Base-by-base conservation (phyloP, 2,329 filamentous ascomycete species). In the Epichloe uncinata region DNA sequence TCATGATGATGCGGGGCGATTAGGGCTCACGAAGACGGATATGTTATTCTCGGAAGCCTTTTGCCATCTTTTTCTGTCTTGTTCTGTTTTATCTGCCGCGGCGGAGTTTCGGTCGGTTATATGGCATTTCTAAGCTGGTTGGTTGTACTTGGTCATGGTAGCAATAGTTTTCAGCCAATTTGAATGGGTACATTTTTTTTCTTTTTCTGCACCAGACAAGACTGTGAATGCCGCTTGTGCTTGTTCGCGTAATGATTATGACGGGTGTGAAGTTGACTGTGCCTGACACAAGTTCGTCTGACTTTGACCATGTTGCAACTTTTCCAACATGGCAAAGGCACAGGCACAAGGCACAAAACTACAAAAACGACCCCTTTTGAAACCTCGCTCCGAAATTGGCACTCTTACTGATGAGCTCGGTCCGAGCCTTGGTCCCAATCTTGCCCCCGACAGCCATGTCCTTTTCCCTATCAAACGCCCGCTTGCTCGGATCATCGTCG, bases 391-490 rank as follows among this genome's bases (percentile, higher is more conserved):
- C 82, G 67, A 96, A 95, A 59, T 89, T 84, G 15, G 82, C 79
- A 4, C 88, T 85, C 62, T 85, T 84, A 56, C 79, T 84, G 52
- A 96, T 65, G 71, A 97, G 71, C 57, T 96, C 85, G 58, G 79
- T 79, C 57, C 84, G 79, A 70, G 95, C 82, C 36, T 82, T 75
- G 56, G 81, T 72, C 26, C 81, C 84, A 48, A 96, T 80, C 59
- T 79, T 81, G 16, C 80, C 79, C 8, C 84, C 83, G 2, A 87
- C 69, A 38, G 80, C 84, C 80, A 97, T 95, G 65, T 97, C 93
- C 70, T 96, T 97, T 65, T 96, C 87, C 54, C 82, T 77, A 68
- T 96, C 88, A 67, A 97, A 97, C 0, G 80, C 84, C 53, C 91
- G 75, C 66, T 85, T 84, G 65, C 88, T 95, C 0, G 93, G 91